Conservation (phyloP, 495 filamentous ascomycete species). For the Daldinia bambusicola region DNA sequence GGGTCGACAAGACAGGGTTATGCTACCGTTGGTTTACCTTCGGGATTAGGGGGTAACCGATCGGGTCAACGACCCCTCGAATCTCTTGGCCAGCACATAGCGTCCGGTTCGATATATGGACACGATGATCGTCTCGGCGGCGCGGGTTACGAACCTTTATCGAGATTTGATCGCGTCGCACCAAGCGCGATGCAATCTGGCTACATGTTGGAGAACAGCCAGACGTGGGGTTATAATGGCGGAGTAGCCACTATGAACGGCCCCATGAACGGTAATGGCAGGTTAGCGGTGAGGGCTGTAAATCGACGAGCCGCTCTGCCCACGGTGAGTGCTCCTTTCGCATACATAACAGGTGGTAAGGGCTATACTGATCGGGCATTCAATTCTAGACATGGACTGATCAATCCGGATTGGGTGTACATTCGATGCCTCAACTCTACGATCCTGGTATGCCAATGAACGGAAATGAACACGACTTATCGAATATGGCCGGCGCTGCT, state of each 20-base stretch:
- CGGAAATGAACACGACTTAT: slow-evolving; percentile 48
- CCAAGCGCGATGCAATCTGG: slow-evolving; percentile 48
- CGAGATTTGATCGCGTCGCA: slow-evolving; percentile 66
- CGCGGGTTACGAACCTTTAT: slow-evolving; percentile 59
- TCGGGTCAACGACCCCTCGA: slow-evolving; percentile 66
- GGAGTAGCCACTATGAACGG: slow-evolving; percentile 59
- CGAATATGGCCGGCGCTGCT: slow-evolving; percentile 36
- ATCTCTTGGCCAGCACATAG: slow-evolving; percentile 50
- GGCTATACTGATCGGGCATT: slow-evolving; percentile 15
- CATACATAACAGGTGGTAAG: slow-evolving; percentile 16
- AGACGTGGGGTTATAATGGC: slow-evolving; percentile 63
- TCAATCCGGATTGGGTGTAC: slow-evolving; percentile 54
- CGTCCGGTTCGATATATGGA: slow-evolving; percentile 64
- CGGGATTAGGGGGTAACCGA: slow-evolving; percentile 72
- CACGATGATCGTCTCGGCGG: slow-evolving; percentile 56
- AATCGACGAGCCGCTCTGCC: slow-evolving; percentile 60
- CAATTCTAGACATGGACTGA: slow-evolving; percentile 60
- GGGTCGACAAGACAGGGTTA: slow-evolving; percentile 58
- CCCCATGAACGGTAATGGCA: slow-evolving; percentile 59
- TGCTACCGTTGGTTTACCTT: slow-evolving; percentile 59
- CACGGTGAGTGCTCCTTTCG: slow-evolving; percentile 55
- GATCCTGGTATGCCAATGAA: slow-evolving; percentile 49
- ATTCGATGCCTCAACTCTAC: slow-evolving; percentile 52
- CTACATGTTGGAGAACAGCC: slow-evolving; percentile 57
- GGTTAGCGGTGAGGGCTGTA: slow-evolving; percentile 54